Conservation (phyloP, 225 moss, liverwort and hornwort genomes). For the Bryum argenteum region DNA sequence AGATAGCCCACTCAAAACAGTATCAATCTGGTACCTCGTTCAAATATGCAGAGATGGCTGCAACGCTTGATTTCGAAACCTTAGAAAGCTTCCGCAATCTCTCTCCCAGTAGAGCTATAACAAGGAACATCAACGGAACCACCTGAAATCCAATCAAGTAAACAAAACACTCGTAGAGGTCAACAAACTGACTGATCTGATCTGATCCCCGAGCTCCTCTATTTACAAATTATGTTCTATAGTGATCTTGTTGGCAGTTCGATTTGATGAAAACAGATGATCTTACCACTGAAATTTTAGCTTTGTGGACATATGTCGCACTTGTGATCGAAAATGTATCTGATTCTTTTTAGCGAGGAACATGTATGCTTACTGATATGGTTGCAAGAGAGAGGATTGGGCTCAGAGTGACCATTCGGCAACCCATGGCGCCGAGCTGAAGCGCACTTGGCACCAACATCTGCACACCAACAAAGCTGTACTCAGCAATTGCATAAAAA, state of each 20-base stretch:
- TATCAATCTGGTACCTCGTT: constrained; percentile 66
- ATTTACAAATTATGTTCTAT: too few species aligned
- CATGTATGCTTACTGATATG: constrained; percentile 63
- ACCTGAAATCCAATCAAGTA: constrained; percentile 54
- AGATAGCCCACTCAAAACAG: background rate
- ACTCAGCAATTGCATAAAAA: background rate
- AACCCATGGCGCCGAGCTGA: constrained; percentile 87
- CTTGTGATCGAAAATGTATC: background rate
- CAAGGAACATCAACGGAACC: constrained; percentile 90
- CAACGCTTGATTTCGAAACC: constrained; percentile 79
- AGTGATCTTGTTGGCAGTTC: too few species aligned
- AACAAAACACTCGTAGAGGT: background rate
- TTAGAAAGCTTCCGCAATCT: constrained; percentile 76
- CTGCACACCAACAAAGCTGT: constrained; percentile 43
- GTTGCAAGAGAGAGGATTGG: constrained; percentile 81
- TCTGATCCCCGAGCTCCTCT: too few species aligned
- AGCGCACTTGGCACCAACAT: constrained; percentile 82
- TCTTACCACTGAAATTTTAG: too few species aligned
- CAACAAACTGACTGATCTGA: too few species aligned
- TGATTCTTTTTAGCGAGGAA: background rate
- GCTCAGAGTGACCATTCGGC: constrained; percentile 87
- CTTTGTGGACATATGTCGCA: too few species aligned
- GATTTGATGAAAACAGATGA: too few species aligned
- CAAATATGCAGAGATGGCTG: constrained; percentile 87
- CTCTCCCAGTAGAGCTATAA: constrained; percentile 90